A percentile compares a stretch with the other conserved stretches of the same genome.
Evolutionary conservation across 345 rosid genomes (phyloP).

Genomic region (Euphorbia peplus): DNA sequence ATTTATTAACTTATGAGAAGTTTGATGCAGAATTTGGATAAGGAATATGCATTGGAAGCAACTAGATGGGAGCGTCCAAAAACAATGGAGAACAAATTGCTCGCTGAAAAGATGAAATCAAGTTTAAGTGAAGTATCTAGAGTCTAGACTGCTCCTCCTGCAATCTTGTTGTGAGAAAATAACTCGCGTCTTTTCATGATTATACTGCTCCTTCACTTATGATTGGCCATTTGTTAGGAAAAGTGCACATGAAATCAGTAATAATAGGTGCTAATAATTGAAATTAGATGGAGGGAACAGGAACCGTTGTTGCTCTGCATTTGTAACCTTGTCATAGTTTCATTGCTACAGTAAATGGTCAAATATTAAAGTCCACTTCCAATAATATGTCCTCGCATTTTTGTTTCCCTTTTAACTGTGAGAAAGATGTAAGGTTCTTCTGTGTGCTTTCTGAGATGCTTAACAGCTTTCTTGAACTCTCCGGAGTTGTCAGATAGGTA

Average conservation of each 20-base stretch:
- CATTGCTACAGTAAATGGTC: too few relatives aligned
- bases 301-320: neutral
- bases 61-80: conserved; percentile 7
- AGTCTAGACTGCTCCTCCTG: too few relatives aligned
- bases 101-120: neutral
- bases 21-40: neutral
- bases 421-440: too few relatives aligned
- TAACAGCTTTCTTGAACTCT: too few relatives aligned
- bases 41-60: neutral
- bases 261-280: neutral
- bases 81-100: conserved; percentile 12
- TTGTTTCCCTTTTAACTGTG: too few relatives aligned
- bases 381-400: too few relatives aligned
- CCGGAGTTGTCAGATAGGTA: too few relatives aligned
- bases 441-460: too few relatives aligned
- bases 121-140: neutral
- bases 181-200: neutral
- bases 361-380: neutral
- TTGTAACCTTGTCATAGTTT: neutral
- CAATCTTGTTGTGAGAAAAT: neutral
- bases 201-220: neutral
- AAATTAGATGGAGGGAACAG: neutral
- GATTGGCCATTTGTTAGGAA: neutral
- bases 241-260: neutral
- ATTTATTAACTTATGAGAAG: neutral